Percentiles rank a stretch among this genome's conserved stretches.
Conservation (phyloP, 1,284 basidiomycete genomes). For the Farysia itapuensis region DNA sequence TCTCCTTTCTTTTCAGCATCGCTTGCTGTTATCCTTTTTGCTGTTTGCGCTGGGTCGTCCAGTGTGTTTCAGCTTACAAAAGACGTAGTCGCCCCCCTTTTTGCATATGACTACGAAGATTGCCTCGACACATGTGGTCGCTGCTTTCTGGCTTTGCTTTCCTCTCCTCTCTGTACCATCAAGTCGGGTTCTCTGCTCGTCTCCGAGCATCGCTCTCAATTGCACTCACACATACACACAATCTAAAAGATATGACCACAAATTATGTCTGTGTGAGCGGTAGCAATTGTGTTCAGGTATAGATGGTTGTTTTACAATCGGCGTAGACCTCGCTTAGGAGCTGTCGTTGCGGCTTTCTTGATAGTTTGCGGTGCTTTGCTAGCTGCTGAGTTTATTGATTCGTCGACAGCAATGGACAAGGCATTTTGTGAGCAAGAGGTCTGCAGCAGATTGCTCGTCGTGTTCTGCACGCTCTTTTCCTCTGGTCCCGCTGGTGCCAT, state of each 20-base stretch:
- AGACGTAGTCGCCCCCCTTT: not conserved
- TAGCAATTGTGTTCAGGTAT: not conserved
- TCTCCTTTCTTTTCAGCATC: not conserved
- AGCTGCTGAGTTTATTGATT: no score
- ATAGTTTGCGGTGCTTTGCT: no score
- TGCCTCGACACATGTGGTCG: not conserved
- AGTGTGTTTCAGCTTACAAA: no score
- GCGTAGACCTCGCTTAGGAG: conserved; percentile 30
- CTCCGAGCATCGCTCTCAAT: not conserved
- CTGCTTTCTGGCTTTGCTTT: not conserved
- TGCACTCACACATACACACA: not conserved
- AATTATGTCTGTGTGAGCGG: not conserved
- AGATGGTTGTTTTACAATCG: conserved; percentile 6
- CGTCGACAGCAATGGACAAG: not conserved
- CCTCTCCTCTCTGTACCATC: conserved; percentile 1
- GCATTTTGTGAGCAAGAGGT: not conserved
- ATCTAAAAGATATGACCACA: conserved; percentile 1
- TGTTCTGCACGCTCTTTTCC: not conserved
- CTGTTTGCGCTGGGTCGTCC: not conserved
- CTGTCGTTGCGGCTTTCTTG: not conserved
- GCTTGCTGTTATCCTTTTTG: not conserved
- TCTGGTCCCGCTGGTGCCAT: not conserved
- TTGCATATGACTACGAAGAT: not conserved
- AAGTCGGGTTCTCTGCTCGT: not conserved
- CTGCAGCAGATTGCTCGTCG: not conserved